Evolutionary conservation across 2,329 filamentous ascomycete genomes (phyloP).

Genomic region (Paraconiothyrium brasiliense): DNA sequence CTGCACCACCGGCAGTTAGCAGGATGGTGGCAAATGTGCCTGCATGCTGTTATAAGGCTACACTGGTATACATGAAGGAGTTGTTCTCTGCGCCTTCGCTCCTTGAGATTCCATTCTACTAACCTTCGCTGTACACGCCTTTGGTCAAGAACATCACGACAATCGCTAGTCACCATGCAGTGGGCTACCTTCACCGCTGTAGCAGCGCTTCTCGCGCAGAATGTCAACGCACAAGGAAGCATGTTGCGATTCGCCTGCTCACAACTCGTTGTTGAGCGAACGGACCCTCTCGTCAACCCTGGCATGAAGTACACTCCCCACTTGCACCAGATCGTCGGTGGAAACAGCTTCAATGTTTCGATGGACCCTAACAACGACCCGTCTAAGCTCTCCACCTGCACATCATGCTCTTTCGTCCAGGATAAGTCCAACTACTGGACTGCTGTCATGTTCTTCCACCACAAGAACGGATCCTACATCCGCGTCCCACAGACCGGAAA

Average conservation of each 20-base stretch:
- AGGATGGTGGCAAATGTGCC: constrained; percentile 26
- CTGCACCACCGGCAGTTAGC: constrained; percentile 39
- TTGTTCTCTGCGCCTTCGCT: constrained; percentile 19
- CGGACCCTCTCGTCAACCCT: constrained; percentile 46
- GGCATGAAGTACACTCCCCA: constrained; percentile 48
- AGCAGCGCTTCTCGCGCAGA: constrained; percentile 33
- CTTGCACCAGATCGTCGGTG: constrained; percentile 48
- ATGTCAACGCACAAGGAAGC: constrained; percentile 35
- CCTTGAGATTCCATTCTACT: constrained; percentile 14
- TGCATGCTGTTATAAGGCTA: constrained; percentile 38
- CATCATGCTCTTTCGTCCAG: constrained; percentile 43
- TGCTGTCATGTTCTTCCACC: constrained; percentile 49
- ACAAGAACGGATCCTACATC: constrained; percentile 44
- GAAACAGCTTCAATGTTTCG: constrained; percentile 45
- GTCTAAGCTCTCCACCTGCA: constrained; percentile 40
- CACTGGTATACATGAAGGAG: constrained; percentile 28
- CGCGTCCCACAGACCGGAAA: constrained; percentile 45
- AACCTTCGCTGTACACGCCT: constrained; percentile 18
- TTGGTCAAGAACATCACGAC: constrained; percentile 18
- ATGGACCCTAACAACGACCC: constrained; percentile 43
- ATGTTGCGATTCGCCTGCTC: constrained; percentile 49
- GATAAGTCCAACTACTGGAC: constrained; percentile 50
- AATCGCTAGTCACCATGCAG: constrained; percentile 36
- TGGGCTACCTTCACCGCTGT: constrained; percentile 38
- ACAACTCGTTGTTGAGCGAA: constrained; percentile 46